These are phyloP conservation scores for Colletotrichum somersetense DNA, from an alignment of 2,329 filamentous ascomycete genomes.

Conservation along the genomic window DNA sequence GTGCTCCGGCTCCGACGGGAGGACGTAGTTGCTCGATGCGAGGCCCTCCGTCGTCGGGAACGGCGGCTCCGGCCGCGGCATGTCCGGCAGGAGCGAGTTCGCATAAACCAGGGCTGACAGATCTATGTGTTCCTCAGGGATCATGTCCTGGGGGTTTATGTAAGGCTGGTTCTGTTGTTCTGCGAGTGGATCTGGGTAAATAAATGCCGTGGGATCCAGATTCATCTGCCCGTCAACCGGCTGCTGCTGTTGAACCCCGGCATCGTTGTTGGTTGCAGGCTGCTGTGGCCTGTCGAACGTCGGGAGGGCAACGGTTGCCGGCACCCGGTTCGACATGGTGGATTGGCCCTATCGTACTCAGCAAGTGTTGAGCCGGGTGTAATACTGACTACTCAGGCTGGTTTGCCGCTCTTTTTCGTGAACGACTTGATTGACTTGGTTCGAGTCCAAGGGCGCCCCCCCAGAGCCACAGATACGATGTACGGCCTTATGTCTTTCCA, in stretches of 20 bases:
- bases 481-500: background rate
- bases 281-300: background rate
- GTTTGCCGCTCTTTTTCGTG: background rate
- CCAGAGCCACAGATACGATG: background rate
- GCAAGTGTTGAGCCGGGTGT: background rate
- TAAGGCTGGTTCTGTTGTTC: background rate
- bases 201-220: too few species aligned
- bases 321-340: slow-evolving; percentile 22
- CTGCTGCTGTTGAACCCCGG: background rate
- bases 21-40: background rate
- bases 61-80: background rate
- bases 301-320: slow-evolving; percentile 26
- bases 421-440: background rate
- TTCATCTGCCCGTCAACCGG: background rate
- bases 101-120: background rate
- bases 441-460: background rate
- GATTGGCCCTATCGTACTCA: background rate
- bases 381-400: too few species aligned
- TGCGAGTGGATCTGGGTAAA: background rate
- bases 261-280: background rate
- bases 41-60: background rate
- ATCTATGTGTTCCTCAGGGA: background rate
- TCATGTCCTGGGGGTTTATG: background rate
- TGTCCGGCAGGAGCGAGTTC: background rate
- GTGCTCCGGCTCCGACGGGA: background rate